phyloP scores from a whole-genome alignment of 164 flowering plant species.

The Chloranthus sessilifolius region DNA sequence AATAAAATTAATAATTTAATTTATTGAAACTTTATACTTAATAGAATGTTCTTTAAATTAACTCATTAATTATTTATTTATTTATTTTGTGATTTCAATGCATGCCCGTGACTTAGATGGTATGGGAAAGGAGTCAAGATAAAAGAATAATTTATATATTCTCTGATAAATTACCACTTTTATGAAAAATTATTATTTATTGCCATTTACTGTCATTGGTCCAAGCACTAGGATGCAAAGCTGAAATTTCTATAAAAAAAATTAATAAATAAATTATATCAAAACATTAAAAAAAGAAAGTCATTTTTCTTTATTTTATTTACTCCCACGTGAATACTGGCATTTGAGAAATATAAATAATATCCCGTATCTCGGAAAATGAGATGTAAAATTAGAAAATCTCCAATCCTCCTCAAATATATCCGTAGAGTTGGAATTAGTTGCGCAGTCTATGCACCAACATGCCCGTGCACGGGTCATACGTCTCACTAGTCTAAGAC shows the following conservation, averaged over 20 bases:
- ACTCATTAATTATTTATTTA: conserved; percentile 1
- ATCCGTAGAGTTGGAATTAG: neutral
- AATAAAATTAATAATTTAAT: no score
- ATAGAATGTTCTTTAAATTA: conserved; percentile 10
- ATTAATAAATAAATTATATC: no score
- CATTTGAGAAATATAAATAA: neutral
- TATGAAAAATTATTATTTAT: conserved; percentile 19
- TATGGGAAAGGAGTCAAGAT: conserved; percentile 18
- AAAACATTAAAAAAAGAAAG: neutral
- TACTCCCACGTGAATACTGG: conserved; percentile 1
- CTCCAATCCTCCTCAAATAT: neutral
- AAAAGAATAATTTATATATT: conserved; percentile 18
- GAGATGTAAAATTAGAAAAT: neutral
- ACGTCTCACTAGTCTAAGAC: no score
- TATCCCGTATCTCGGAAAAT: neutral
- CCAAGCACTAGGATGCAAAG: conserved; percentile 14
- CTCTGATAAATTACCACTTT: conserved; percentile 12
- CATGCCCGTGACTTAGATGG: conserved; percentile 32
- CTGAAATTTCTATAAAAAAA: conserved; percentile 7
- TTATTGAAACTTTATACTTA: neutral
- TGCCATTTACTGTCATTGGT: conserved; percentile 14
- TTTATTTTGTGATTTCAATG: conserved; percentile 21
- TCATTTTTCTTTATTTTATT: conserved; percentile 3
- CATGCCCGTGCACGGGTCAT: no score
- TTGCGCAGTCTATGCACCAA: no score